Base-by-base conservation (phyloP, 225 moss, liverwort and hornwort genomes). In the Neckera pumila region DNA sequence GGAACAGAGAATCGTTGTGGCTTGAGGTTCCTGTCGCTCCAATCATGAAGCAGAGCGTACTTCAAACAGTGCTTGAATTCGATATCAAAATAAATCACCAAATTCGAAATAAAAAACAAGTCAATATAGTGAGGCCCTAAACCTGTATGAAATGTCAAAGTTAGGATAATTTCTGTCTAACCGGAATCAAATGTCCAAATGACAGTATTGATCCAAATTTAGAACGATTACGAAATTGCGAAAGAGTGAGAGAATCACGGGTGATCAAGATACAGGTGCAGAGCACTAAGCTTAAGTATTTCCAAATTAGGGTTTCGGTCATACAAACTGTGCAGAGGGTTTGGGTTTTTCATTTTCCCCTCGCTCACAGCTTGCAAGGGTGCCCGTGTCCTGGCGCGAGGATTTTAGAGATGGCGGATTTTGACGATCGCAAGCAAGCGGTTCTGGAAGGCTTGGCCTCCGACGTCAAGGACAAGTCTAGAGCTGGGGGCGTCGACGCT, bases 401-500 rank as follows among this genome's bases (percentile, higher is more conserved):
- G 56, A 69, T 75, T 60, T 40, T 34, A 59, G 81, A 76, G 71
- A 92, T 92, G 92, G 95, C 92, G 91, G 93, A 92, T 66, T 99
- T 99, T 69, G 91, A 94, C 59, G 74, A 88, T 17, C 97, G 98
- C 60, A 99, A 99, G 93, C 94, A 85, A 62, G 90, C 76, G 38
- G 96, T 96, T 7, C 83, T 99, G 87, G 86, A 88, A 77, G 95
- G 89, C 31, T 77, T 99, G 92, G 89, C 94, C 9, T 95, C 94
- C 59, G 95, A 97, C 63, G 92, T 83, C 12, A 90, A 85, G 73
- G 97, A 99, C 89, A 96, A 92, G 73, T 99, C 98, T 54, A 89
- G 96, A 71, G 97, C 97, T 47, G 97, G 98, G 25, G 95, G 94
- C 14, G 97, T 99, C 54, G 98, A 99, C 80, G 93, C 93, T 67